Percentiles rank a stretch among this genome's conserved stretches.
Conservation (phyloP, 495 filamentous ascomycete genomes). For the Aspergillus bertholletiae region DNA sequence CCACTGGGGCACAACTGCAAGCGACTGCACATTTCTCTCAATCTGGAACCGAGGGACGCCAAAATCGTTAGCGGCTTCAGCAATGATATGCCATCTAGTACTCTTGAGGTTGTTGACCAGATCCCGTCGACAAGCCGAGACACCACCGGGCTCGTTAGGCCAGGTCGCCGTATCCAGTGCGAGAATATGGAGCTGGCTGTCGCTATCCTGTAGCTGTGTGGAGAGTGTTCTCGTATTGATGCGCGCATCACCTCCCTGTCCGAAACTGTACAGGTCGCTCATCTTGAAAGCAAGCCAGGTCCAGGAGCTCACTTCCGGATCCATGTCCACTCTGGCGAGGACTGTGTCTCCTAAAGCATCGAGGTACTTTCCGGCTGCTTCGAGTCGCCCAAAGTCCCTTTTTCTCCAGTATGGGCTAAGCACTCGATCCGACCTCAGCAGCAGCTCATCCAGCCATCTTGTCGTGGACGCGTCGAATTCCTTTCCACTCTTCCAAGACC, state of each 20-base stretch:
- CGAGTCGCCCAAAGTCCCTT: constrained; percentile 50
- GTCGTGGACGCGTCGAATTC: constrained; percentile 57
- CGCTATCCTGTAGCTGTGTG: constrained; percentile 49
- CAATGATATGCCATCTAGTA: constrained; percentile 64
- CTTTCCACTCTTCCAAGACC: constrained; percentile 54
- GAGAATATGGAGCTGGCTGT: constrained; percentile 56
- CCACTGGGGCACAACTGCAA: constrained; percentile 64
- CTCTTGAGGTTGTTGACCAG: constrained; percentile 60
- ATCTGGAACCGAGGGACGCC: constrained; percentile 64
- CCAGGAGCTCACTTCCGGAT: constrained; percentile 54
- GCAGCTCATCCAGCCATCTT: constrained; percentile 58
- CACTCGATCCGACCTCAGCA: constrained; percentile 51
- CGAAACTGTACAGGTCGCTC: constrained; percentile 62
- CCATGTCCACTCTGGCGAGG: constrained; percentile 57
- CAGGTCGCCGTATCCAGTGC: constrained; percentile 62
- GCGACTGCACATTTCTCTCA: constrained; percentile 60
- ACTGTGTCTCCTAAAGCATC: constrained; percentile 52
- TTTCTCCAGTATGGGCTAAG: constrained; percentile 55
- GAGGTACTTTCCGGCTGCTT: constrained; percentile 48
- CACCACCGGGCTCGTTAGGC: constrained; percentile 64
- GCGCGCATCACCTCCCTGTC: constrained; percentile 56
- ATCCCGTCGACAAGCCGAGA: constrained; percentile 63
- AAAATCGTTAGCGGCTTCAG: constrained; percentile 63
- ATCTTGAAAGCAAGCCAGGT: constrained; percentile 57
- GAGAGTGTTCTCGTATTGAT: constrained; percentile 40